Evolutionary conservation across 2,329 filamentous ascomycete genomes (phyloP).

Genomic region (Epichloe sibirici): DNA sequence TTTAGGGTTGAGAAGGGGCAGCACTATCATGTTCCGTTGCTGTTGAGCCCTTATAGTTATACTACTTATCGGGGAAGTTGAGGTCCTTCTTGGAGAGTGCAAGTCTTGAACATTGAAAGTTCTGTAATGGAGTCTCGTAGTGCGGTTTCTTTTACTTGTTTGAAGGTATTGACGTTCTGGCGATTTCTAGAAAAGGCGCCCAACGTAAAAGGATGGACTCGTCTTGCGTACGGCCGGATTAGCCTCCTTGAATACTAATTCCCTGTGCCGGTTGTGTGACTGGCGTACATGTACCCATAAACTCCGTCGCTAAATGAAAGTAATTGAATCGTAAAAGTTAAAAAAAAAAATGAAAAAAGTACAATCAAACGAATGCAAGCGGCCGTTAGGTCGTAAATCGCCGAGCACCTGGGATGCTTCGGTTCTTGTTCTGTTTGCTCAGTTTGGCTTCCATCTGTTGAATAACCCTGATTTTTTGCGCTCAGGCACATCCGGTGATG

Average conservation of each 20-base stretch:
- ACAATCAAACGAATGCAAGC: neutral
- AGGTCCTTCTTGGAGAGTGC: slow-evolving; percentile 8
- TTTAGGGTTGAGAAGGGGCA: slow-evolving; percentile 44
- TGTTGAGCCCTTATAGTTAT: slow-evolving; percentile 70
- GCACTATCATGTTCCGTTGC: slow-evolving; percentile 68
- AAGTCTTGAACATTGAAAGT: neutral
- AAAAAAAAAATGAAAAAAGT: too few species aligned
- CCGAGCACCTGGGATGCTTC: neutral
- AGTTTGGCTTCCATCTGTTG: slow-evolving; percentile 6
- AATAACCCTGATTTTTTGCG: slow-evolving; percentile 15
- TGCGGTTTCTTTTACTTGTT: too few species aligned
- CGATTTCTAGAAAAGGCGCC: too few species aligned
- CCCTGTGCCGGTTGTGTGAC: too few species aligned
- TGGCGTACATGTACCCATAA: neutral
- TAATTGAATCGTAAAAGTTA: too few species aligned
- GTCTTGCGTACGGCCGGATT: too few species aligned
- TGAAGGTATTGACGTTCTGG: too few species aligned
- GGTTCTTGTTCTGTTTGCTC: neutral
- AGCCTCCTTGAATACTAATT: too few species aligned
- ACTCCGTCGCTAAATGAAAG: slow-evolving; percentile 12
- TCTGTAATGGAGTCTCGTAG: too few species aligned
- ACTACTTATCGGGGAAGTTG: slow-evolving; percentile 71
- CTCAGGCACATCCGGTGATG: slow-evolving; percentile 21
- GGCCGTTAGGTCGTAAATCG: slow-evolving; percentile 8
- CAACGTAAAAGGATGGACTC: too few species aligned